Evolutionary conservation across 805 yeast species (phyloP), one percentile per base, ranked within the genome.

Genomic region (Barnettozyma populi): DNA sequence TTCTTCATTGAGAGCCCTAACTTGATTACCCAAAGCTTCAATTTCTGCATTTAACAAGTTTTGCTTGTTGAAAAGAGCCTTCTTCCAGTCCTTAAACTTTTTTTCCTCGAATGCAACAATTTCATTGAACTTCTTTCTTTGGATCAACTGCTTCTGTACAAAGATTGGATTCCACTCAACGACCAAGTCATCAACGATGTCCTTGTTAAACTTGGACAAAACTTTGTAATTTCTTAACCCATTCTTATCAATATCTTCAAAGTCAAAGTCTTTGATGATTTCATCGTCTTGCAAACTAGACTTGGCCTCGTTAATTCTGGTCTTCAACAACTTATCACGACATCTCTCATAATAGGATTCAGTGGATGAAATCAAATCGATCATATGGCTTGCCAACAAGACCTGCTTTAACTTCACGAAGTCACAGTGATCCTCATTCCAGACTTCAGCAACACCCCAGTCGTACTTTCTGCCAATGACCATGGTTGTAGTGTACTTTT

Each of bases 381-480:
- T 75, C 84, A 88, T 77, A 64, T 87, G 77, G 19, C 81, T 74
- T 21, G 82, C 74, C 66, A 90, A 71, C 43, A 90, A 68, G 35
- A 88, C 66, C 32, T 80, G 75, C 54, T 87, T 78, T 52, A 90
- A 72, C 51, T 72, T 72, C 25, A 66, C 53, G 59, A 89, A 89
- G 62, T 92, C 97, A 66, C 95, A 87, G 64, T 85, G 90, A 8
- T 69, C 64, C 18, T 75, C 76, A 62, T 88, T 84, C 59, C 86
- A 96, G 36, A 87, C 85, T 60, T 90, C 96, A 13, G 87, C 86
- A 20, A 78, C 65, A 0, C 97, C 97, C 97, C 97, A 90, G 16
- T 71, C 74, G 68, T 89, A 90, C 59, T 75, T 74, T 59, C 96
- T 75, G 16, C 94, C 96, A 52, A 85, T 73, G 25, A 86, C 86